Evolutionary conservation across 805 yeast species (phyloP).

Genomic region (Ogataea angusta): DNA sequence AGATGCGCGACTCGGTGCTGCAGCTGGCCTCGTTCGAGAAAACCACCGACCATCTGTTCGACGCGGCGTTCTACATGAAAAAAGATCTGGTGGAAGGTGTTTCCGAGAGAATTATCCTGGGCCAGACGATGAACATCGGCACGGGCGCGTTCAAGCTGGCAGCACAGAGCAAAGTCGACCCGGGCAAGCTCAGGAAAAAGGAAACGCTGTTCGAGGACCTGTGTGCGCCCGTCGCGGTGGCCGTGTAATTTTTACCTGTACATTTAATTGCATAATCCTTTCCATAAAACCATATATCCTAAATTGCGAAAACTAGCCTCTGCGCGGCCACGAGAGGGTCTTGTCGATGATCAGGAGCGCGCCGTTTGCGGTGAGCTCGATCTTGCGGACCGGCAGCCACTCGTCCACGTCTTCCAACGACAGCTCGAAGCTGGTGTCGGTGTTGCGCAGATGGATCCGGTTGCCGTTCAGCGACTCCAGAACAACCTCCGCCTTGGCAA

Average conservation of each 20-base stretch:
- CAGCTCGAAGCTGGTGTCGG: conserved; percentile 35
- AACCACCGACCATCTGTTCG: conserved; percentile 97
- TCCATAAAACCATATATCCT: background rate
- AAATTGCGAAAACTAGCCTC: conserved; percentile 3
- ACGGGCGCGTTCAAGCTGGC: conserved; percentile 94
- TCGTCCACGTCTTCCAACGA: conserved; percentile 32
- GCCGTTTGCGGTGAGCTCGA: conserved; percentile 43
- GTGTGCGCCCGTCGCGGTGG: conserved; percentile 23
- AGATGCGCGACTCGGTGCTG: conserved; percentile 96
- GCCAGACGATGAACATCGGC: conserved; percentile 97
- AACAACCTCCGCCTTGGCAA: conserved; percentile 25
- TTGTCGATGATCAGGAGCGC: conserved; percentile 40
- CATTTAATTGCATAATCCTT: background rate
- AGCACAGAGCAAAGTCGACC: conserved; percentile 47
- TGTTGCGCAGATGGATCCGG: conserved; percentile 35
- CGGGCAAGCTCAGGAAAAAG: conserved; percentile 35
- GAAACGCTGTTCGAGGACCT: conserved; percentile 47
- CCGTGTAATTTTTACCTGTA: conserved; percentile 2
- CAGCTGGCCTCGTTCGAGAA: conserved; percentile 97
- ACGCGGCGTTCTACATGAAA: conserved; percentile 98
- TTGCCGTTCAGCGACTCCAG: conserved; percentile 35
- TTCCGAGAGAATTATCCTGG: conserved; percentile 93
- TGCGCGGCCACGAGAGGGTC: conserved; percentile 36
- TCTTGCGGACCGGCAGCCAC: conserved; percentile 35
- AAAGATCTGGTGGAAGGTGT: conserved; percentile 96